Evolutionary conservation across 257 asterid species (phyloP).

Genomic region (Solanum boliviense): DNA sequence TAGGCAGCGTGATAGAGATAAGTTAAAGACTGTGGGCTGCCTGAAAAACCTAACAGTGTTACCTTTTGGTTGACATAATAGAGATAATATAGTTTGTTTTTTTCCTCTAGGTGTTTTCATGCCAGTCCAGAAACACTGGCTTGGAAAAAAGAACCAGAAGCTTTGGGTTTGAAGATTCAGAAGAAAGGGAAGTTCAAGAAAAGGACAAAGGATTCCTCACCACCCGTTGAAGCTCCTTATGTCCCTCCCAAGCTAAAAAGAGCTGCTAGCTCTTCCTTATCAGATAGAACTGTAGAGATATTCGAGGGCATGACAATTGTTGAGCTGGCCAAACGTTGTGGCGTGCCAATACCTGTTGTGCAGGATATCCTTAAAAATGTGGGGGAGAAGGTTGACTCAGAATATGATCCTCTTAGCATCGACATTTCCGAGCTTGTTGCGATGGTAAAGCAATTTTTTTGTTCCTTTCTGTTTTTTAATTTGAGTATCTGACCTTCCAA

Average conservation of each 20-base stretch:
- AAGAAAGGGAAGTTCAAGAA: slow-evolving; percentile 71
- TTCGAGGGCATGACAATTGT: slow-evolving; percentile 77
- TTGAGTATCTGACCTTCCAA: background rate
- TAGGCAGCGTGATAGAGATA: background rate
- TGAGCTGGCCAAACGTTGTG: slow-evolving; percentile 87
- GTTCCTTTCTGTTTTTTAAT: background rate
- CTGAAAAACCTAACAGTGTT: background rate
- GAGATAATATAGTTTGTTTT: background rate
- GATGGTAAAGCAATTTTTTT: slow-evolving; percentile 42
- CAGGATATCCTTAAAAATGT: slow-evolving; percentile 67
- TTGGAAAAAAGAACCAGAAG: slow-evolving; percentile 26
- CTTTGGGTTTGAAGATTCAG: slow-evolving; percentile 35
- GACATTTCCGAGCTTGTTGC: slow-evolving; percentile 91
- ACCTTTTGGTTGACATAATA: background rate
- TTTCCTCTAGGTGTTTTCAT: slow-evolving; percentile 51
- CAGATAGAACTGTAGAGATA: slow-evolving; percentile 67
- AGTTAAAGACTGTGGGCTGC: background rate
- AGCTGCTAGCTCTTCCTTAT: slow-evolving; percentile 38
- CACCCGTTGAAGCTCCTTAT: slow-evolving; percentile 68
- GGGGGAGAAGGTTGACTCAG: slow-evolving; percentile 88
- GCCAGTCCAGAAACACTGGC: slow-evolving; percentile 49
- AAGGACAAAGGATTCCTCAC: slow-evolving; percentile 38
- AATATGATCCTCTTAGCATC: slow-evolving; percentile 61
- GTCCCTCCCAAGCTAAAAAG: slow-evolving; percentile 58
- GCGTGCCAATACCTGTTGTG: slow-evolving; percentile 47